Evolutionary conservation across 192 early-diverging fungal genomes (phyloP).

Genomic region (Bifiguratus adelaidae): DNA sequence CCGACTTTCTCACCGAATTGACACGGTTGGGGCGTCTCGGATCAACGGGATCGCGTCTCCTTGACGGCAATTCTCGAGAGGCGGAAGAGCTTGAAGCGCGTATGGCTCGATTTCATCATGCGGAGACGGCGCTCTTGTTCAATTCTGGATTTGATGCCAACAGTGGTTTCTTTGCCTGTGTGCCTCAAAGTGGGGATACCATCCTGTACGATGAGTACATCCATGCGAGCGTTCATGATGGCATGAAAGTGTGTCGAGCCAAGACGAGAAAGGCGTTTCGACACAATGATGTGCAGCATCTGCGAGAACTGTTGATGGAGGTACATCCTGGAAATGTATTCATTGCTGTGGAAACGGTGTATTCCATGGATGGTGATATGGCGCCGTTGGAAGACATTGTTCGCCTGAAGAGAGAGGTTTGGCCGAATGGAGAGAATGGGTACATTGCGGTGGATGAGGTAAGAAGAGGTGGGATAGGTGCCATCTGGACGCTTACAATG

Average conservation of each 20-base stretch:
- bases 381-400: conserved; percentile 60
- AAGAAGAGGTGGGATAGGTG: conserved; percentile 1
- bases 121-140: conserved; percentile 56
- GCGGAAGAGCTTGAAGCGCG: conserved; percentile 49
- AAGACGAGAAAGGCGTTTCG: conserved; percentile 33
- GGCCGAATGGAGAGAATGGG: conserved; percentile 30
- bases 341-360: conserved; percentile 67
- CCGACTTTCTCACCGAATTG: conserved; percentile 30
- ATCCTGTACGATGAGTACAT: conserved; percentile 64
- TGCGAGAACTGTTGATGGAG: conserved; percentile 19
- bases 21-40: conserved; percentile 32
- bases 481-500: background rate
- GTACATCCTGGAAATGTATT: conserved; percentile 40
- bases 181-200: conserved; percentile 54
- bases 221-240: conserved; percentile 81
- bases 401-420: conserved; percentile 22
- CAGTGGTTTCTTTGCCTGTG: conserved; percentile 47
- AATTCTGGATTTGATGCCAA: conserved; percentile 89
- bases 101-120: conserved; percentile 50
- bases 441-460: conserved; percentile 75
- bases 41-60: conserved; percentile 66
- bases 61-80: conserved; percentile 58
- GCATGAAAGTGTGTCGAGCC: conserved; percentile 46
- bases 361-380: conserved; percentile 79
- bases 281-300: conserved; percentile 55